Base-by-base conservation (phyloP, 1,284 basidiomycete species). In the Veloporphyrellus conicus region DNA sequence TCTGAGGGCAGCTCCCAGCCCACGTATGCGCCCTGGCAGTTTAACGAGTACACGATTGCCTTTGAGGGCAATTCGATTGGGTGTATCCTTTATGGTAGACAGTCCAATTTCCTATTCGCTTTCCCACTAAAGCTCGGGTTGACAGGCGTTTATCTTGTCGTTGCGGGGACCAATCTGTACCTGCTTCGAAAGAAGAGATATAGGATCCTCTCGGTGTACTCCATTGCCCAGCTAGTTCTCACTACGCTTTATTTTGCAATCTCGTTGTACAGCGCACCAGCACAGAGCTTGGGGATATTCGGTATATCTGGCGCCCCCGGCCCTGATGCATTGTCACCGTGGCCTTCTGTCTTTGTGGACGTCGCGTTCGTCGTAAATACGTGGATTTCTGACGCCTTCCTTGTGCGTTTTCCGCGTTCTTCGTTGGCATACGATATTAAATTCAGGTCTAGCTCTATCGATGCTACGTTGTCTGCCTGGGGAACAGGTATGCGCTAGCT, bases 371-470 rank as follows among this genome's bases (percentile, higher is more conserved):
- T 51, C 9, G 15, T 63, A 28, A 64, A 64, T 20, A 56, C 49
- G 0, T 62, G 54, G 48, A 11, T 41, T 1, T 64, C 60, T 0
- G 61, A 60, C 4, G 61, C 41, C 2, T 64, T 60, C 22, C 54
- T 62, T 4, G 60, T 64, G 31, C 33, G 57, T 56, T 14, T 10
- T 6, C 23, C 9, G 10, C 10, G 1, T 3, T 25, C 4, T n/a
- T 20, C 32, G 3, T 31, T 10, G 6, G 8, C 1, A 2, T 15
- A 6, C 6, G 15, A 29, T 10, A 3, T 36, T 54, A 25, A 58
- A 16, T 11, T n/a, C 1, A 14, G 4, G 14, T 10, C 11, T 5
- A 63, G 58, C 48, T 63, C 12, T 61, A 59, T 18, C 61, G 61
- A 12, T 61, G 54, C 16, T 45, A 61, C 23, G 29, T 63, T 32